phyloP scores from a whole-genome alignment of 768 basidiomycete species.

The Holtermannia corniformis region DNA sequence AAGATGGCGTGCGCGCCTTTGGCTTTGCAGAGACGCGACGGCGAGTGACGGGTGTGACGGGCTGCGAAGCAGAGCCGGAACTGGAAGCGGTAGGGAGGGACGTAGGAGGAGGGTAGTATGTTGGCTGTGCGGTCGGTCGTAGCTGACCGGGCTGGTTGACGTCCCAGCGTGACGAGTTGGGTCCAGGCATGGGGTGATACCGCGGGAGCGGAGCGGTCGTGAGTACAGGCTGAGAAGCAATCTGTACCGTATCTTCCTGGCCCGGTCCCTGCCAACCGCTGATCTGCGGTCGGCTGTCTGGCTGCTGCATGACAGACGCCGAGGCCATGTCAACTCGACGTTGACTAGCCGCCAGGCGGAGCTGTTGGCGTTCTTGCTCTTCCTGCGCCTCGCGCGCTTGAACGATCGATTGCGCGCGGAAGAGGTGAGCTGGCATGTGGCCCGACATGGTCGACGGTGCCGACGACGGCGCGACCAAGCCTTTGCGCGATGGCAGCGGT shows the following conservation, averaged over 20 bases:
- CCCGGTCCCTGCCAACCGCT: conserved; percentile 28
- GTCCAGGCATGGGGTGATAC: conserved; percentile 28
- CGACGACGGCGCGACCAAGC: conserved; percentile 1
- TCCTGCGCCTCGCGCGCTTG: conserved; percentile 24
- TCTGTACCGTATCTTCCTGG: conserved; percentile 6
- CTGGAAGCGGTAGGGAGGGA: conserved; percentile 1
- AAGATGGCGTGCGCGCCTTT: conserved; percentile 22
- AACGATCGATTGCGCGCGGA: conserved; percentile 25
- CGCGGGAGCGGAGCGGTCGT: conserved; percentile 21
- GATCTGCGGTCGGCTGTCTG: conserved; percentile 11
- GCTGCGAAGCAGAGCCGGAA: no score
- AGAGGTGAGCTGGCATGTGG: conserved; percentile 19
- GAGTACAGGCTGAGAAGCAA: conserved; percentile 11
- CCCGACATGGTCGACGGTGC: no score
- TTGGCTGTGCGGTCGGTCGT: conserved; percentile 21
- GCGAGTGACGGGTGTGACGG: background rate
- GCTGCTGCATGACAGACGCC: conserved; percentile 24
- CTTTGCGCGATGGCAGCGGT: conserved; percentile 20
- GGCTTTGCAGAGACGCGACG: background rate
- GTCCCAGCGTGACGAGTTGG: conserved; percentile 27
- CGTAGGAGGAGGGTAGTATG: background rate
- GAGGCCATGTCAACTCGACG: conserved; percentile 26
- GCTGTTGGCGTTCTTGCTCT: conserved; percentile 15
- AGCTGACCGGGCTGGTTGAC: background rate
- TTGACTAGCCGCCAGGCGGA: conserved; percentile 11